phyloP scores from a whole-genome alignment of 306 rosid genomes.

The Elaeagnus macrophylla region DNA sequence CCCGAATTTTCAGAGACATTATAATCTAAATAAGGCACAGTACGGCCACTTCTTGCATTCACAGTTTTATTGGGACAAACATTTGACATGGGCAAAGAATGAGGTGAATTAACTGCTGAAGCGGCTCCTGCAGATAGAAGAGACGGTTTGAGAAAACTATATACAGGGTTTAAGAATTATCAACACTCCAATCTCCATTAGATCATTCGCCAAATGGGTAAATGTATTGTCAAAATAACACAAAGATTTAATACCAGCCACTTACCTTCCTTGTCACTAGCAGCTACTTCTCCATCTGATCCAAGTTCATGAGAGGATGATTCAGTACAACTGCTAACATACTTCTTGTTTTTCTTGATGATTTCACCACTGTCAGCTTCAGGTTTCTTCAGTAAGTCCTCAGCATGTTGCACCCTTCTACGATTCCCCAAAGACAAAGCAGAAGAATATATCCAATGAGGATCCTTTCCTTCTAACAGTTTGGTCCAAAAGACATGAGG shows the following conservation, averaged over 20 bases:
- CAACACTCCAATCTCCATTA: slow-evolving; percentile 14
- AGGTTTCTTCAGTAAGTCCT: slow-evolving; percentile 24
- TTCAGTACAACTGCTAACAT: slow-evolving; percentile 28
- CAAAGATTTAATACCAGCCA: slow-evolving; percentile 10
- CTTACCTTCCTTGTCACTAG: slow-evolving; percentile 50
- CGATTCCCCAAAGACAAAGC: slow-evolving; percentile 59
- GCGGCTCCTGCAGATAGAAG: slow-evolving; percentile 33
- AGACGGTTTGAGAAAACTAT: slow-evolving; percentile 7
- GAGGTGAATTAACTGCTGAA: slow-evolving; percentile 21
- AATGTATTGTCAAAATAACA: slow-evolving; percentile 12
- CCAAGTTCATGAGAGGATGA: slow-evolving; percentile 30
- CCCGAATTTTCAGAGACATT: slow-evolving; percentile 17
- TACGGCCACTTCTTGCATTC: slow-evolving; percentile 11
- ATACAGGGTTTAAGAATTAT: slow-evolving; percentile 10
- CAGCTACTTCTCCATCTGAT: slow-evolving; percentile 24
- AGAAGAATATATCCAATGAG: slow-evolving; percentile 54
- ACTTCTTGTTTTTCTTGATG: slow-evolving; percentile 53
- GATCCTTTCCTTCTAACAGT: slow-evolving; percentile 56
- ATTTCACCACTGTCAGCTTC: slow-evolving; percentile 32
- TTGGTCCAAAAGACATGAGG: slow-evolving; percentile 60
- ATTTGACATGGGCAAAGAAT: slow-evolving; percentile 20
- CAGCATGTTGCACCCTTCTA: slow-evolving; percentile 42
- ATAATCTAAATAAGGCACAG: slow-evolving; percentile 14
- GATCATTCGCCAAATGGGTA: slow-evolving; percentile 1
- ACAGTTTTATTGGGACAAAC: slow-evolving; percentile 19